Conservation (phyloP, 2,329 filamentous ascomycete genomes). For the Penicillium sclerotigenum region DNA sequence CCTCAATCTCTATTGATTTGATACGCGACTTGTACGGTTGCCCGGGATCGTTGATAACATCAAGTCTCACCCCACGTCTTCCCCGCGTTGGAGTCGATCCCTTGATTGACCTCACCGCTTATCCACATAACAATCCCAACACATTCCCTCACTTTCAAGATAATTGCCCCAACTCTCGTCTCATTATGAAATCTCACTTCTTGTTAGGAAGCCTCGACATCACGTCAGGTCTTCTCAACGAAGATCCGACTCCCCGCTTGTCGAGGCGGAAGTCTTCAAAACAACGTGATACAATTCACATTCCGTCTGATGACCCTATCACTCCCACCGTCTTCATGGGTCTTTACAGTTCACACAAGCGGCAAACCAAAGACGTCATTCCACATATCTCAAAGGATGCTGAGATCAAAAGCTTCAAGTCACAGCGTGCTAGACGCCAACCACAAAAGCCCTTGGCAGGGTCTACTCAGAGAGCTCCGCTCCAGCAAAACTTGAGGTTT, state of each 20-base stretch:
- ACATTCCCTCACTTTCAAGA: background rate
- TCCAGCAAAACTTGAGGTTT: slow-evolving; percentile 44
- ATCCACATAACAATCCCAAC: background rate
- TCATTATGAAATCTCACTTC: background rate
- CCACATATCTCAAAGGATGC: slow-evolving; percentile 15
- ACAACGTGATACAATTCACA: slow-evolving; percentile 41
- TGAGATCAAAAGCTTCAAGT: slow-evolving; percentile 34
- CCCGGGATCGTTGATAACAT: background rate
- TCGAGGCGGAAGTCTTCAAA: slow-evolving; percentile 23
- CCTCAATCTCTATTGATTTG: background rate
- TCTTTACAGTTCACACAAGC: slow-evolving; percentile 43
- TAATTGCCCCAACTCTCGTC: background rate
- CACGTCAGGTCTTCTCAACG: slow-evolving; percentile 27
- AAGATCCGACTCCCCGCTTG: slow-evolving; percentile 36
- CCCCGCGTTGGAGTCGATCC: slow-evolving; percentile 1
- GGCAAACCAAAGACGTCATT: slow-evolving; percentile 3
- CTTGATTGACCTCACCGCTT: slow-evolving; percentile 10
- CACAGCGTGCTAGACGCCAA: slow-evolving; percentile 35
- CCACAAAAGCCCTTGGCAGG: slow-evolving; percentile 22
- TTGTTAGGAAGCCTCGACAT: background rate
- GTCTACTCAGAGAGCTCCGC: slow-evolving; percentile 42
- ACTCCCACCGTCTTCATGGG: slow-evolving; percentile 45
- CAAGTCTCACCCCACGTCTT: background rate
- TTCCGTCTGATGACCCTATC: slow-evolving; percentile 43
- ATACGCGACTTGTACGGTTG: background rate